Evolutionary conservation across 2,329 filamentous ascomycete genomes (phyloP).

Genomic region (Colletotrichum horii): DNA sequence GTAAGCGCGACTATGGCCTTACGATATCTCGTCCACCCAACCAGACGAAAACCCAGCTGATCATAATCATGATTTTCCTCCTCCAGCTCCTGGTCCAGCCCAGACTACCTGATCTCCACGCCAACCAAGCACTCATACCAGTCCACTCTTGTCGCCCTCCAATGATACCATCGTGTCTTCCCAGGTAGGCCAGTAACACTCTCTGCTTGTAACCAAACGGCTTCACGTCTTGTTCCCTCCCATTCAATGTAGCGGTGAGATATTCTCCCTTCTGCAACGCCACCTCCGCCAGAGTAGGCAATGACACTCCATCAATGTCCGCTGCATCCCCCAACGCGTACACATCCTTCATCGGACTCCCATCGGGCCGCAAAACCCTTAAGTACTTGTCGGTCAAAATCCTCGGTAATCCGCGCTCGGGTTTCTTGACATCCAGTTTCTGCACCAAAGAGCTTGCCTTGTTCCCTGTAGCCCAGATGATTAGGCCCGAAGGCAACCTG

Average conservation of each 20-base stretch:
- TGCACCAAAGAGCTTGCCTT: conserved; percentile 8
- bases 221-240: neutral
- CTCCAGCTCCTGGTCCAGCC: conserved; percentile 19
- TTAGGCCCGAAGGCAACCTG: conserved; percentile 89
- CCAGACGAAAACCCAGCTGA: conserved; percentile 11
- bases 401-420: neutral
- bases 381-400: conserved; percentile 14
- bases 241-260: neutral
- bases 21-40: conserved; percentile 9
- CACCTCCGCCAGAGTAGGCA: conserved; percentile 11
- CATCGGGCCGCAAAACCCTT: neutral
- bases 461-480: conserved; percentile 98
- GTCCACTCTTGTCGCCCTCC: conserved; percentile 14
- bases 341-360: neutral
- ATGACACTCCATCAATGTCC: neutral
- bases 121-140: conserved; percentile 6
- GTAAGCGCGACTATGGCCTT: neutral
- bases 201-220: conserved; percentile 7
- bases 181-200: conserved; percentile 1
- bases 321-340: conserved; percentile 8
- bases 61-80: conserved; percentile 4
- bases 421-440: neutral
- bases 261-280: conserved; percentile 16
- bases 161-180: conserved; percentile 9
- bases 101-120: conserved; percentile 5